These are phyloP conservation scores for Yamadazyma songkhlaensis DNA, from an alignment of 1,139 yeast genomes.

Conservation along the genomic window DNA sequence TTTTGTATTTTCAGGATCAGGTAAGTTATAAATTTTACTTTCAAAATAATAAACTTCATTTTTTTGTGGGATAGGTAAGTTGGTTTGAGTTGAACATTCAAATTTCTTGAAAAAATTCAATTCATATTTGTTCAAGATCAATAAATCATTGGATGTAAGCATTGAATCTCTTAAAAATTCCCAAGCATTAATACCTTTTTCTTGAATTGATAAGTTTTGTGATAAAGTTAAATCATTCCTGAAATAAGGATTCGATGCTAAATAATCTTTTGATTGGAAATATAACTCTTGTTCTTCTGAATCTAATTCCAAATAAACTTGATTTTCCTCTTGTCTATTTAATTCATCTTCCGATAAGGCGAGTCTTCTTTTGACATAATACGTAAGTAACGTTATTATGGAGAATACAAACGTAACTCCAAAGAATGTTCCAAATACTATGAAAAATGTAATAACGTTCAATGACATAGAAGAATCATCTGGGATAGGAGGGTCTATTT, in stretches of 20 bases:
- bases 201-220: constrained; percentile 69
- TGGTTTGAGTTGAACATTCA: constrained; percentile 78
- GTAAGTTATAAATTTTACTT: constrained; percentile 58
- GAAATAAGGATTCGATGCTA: constrained; percentile 55
- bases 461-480: too few relatives aligned
- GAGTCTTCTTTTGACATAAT: constrained; percentile 12
- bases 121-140: constrained; percentile 73
- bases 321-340: constrained; percentile 59
- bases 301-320: constrained; percentile 58
- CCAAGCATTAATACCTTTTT: constrained; percentile 92
- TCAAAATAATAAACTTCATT: constrained; percentile 93
- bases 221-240: constrained; percentile 43
- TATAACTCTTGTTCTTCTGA: constrained; percentile 81
- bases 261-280: constrained; percentile 61
- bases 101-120: constrained; percentile 68
- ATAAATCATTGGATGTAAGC: constrained; percentile 55
- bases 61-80: constrained; percentile 79
- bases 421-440: constrained; percentile 12
- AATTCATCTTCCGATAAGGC: constrained; percentile 48
- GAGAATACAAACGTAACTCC: constrained; percentile 13
- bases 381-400: constrained; percentile 12
- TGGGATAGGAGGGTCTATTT: too few relatives aligned
- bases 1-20: constrained; percentile 49
- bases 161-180: constrained; percentile 75
- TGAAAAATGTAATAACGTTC: constrained; percentile 8